A percentile compares a stretch with the other conserved stretches of the same genome.
phyloP scores from a whole-genome alignment of 2,329 filamentous ascomycete genomes.

The Aspergillus cejpii region DNA sequence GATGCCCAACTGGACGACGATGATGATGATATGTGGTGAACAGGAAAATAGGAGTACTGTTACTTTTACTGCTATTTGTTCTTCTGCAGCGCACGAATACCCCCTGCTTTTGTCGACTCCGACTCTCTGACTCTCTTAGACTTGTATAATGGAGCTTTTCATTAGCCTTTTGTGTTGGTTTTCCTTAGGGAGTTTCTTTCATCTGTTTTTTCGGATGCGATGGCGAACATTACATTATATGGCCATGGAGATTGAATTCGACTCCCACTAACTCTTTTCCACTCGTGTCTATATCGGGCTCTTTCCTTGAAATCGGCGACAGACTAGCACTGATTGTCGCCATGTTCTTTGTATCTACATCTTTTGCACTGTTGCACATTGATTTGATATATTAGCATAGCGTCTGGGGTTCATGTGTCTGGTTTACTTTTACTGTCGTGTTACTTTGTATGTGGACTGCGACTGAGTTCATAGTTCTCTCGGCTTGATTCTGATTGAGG shows the following conservation, averaged over 20 bases:
- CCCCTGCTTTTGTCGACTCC: constrained; percentile 25
- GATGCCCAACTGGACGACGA: constrained; percentile 40
- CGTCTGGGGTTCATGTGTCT: constrained; percentile 28
- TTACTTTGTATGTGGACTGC: neutral
- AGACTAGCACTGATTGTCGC: constrained; percentile 12
- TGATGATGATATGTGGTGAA: constrained; percentile 47
- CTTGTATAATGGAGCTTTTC: constrained; percentile 25
- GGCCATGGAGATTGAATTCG: constrained; percentile 3
- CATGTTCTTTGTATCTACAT: constrained; percentile 19
- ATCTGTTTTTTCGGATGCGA: neutral
- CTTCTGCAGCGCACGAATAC: constrained; percentile 28
- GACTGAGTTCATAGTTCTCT: neutral
- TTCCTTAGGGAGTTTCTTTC: constrained; percentile 4
- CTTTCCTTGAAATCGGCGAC: constrained; percentile 4
- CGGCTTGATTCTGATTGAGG: neutral
- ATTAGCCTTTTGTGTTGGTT: constrained; percentile 1
- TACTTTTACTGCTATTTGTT: constrained; percentile 22
- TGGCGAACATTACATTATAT: constrained; percentile 2
- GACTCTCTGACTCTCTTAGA: constrained; percentile 21
- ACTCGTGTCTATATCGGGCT: constrained; percentile 17
- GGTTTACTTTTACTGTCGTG: constrained; percentile 10
- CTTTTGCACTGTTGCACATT: constrained; percentile 14
- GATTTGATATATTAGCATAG: constrained; percentile 35
- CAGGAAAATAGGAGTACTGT: constrained; percentile 16
- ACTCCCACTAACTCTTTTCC: constrained; percentile 6